Evolutionary conservation across 768 basidiomycete genomes (phyloP).

Genomic region (Fibroporia radiculosa): DNA sequence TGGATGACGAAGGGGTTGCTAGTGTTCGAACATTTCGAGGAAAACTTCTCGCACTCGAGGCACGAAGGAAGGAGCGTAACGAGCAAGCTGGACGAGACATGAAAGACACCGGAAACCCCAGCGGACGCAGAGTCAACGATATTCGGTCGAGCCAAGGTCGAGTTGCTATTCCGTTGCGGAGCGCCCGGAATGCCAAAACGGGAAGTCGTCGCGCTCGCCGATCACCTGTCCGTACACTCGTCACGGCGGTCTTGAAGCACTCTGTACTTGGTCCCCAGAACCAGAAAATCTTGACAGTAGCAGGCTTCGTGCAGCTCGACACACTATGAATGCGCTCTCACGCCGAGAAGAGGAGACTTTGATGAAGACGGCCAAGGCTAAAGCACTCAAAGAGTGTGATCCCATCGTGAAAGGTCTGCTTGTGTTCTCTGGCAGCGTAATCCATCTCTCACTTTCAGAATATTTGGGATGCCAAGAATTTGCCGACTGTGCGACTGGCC

Average conservation of each 20-base stretch:
- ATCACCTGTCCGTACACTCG: not conserved
- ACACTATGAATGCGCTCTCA: constrained; percentile 72
- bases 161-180: constrained; percentile 5
- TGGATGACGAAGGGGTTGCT: constrained; percentile 40
- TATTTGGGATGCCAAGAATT: constrained; percentile 51
- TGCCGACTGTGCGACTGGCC: constrained; percentile 74
- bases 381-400: constrained; percentile 76
- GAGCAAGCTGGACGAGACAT: constrained; percentile 1
- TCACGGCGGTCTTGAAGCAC: not conserved
- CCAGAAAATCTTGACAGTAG: no score
- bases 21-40: constrained; percentile 30
- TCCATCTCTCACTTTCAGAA: not conserved
- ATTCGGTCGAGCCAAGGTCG: no score
- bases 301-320: not conserved
- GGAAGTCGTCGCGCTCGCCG: not conserved
- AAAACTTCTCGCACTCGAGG: constrained; percentile 8
- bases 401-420: constrained; percentile 59
- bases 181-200: constrained; percentile 4
- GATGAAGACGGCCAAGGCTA: constrained; percentile 71
- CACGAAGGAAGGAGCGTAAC: constrained; percentile 6
- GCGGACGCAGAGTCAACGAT: not conserved
- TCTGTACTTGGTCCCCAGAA: not conserved
- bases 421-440: not conserved
- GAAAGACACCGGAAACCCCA: not conserved
- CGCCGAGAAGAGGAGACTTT: constrained; percentile 84